Evolutionary conservation across 2,329 filamentous ascomycete species (phyloP).

Genomic region (Trichoderma breve): DNA sequence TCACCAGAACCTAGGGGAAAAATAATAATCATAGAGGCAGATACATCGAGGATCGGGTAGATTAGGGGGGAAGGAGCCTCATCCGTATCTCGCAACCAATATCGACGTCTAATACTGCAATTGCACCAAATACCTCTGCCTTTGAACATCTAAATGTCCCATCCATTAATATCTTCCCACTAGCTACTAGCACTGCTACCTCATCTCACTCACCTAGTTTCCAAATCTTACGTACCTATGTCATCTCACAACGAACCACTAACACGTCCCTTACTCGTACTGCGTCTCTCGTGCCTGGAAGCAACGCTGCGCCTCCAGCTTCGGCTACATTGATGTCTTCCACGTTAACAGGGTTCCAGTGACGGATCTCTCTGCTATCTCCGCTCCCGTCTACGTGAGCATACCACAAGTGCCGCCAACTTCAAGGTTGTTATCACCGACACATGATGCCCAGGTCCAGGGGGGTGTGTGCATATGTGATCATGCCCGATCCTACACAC

Average conservation of each 20-base stretch:
- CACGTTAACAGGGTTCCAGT: not conserved
- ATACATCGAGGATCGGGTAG: no score
- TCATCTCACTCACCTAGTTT: not conserved
- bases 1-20: no score
- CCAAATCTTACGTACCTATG: not conserved
- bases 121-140: not conserved
- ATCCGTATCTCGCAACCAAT: not conserved
- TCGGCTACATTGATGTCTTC: not conserved
- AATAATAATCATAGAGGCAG: no score
- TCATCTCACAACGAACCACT: not conserved
- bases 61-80: no score
- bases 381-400: not conserved
- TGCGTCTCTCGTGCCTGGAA: not conserved
- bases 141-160: not conserved
- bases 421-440: not conserved
- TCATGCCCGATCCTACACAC: not conserved
- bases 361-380: not conserved
- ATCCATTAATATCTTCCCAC: not conserved
- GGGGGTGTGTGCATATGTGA: not conserved
- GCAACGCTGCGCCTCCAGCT: not conserved
- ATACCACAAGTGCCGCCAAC: not conserved
- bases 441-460: not conserved
- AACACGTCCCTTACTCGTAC: not conserved
- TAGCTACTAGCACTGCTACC: not conserved
- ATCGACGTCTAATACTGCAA: not conserved